Conservation (phyloP, 148 eudicot species). For the Dysphania ambrosioides region DNA sequence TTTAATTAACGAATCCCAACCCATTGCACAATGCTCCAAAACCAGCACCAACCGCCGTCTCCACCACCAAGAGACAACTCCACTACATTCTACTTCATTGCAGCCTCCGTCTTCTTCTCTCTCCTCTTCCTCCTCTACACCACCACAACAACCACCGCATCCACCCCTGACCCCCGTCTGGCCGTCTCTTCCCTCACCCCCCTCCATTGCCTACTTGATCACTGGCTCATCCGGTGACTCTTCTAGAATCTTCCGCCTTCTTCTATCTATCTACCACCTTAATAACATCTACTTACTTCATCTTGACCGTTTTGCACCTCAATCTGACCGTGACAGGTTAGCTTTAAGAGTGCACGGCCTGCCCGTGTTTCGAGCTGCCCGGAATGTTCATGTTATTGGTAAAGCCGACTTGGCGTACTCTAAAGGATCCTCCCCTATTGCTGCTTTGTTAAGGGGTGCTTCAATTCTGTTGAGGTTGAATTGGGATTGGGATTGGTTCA, state of each 20-base stretch:
- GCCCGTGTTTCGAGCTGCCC: constrained; percentile 55
- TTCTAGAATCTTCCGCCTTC: constrained; percentile 48
- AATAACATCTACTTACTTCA: constrained; percentile 64
- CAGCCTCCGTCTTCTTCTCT: constrained; percentile 35
- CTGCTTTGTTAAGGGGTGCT: constrained; percentile 62
- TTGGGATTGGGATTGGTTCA: constrained; percentile 74
- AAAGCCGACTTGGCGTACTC: constrained; percentile 50
- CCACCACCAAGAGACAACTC: constrained; percentile 30
- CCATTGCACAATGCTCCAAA: constrained; percentile 38
- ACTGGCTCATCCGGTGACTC: constrained; percentile 59
- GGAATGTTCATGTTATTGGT: constrained; percentile 73
- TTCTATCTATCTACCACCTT: constrained; percentile 69
- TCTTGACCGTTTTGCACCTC: constrained; percentile 55
- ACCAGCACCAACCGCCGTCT: constrained; percentile 27
- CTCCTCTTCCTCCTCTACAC: constrained; percentile 40
- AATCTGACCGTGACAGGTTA: constrained; percentile 48
- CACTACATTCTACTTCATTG: constrained; percentile 25
- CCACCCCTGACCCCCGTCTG: constrained; percentile 32
- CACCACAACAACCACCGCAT: constrained; percentile 17
- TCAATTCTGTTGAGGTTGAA: constrained; percentile 55
- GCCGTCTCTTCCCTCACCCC: constrained; percentile 38
- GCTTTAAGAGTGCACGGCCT: constrained; percentile 42
- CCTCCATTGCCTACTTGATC: constrained; percentile 64
- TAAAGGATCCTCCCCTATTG: constrained; percentile 51
- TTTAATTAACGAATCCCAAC: too few relatives aligned